A percentile compares a stretch with the other conserved stretches of the same genome.
phyloP scores from a whole-genome alignment of 768 basidiomycete species.

The Saitozyma podzolica region DNA sequence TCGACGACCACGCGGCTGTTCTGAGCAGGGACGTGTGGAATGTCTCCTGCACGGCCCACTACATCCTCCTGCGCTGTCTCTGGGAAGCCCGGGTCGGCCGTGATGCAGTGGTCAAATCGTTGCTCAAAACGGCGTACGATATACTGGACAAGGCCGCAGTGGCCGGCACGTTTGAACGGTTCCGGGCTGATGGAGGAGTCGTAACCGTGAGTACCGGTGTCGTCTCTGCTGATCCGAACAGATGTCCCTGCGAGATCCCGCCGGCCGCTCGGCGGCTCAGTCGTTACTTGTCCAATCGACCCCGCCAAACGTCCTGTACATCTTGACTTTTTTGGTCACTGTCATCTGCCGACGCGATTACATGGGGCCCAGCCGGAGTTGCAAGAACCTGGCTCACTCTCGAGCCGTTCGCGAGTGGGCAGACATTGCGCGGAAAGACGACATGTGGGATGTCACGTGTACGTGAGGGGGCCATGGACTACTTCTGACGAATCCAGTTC shows the following conservation, averaged over 20 bases:
- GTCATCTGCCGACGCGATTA: constrained; percentile 30
- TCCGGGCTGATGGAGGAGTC: constrained; percentile 23
- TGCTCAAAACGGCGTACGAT: constrained; percentile 22
- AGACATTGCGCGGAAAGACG: constrained; percentile 21
- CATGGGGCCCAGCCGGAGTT: constrained; percentile 17
- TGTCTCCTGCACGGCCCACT: constrained; percentile 15
- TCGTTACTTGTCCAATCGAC: constrained; percentile 27
- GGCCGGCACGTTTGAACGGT: constrained; percentile 7
- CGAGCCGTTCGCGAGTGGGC: constrained; percentile 18
- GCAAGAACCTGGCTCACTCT: constrained; percentile 29
- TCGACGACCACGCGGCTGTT: constrained; percentile 3
- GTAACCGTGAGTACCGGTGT: constrained; percentile 17
- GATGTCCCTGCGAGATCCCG: background rate
- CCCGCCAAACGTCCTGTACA: constrained; percentile 31
- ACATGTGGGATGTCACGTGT: constrained; percentile 35
- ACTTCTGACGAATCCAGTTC: background rate
- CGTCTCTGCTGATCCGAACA: background rate
- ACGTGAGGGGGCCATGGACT: constrained; percentile 26
- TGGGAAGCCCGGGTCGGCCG: constrained; percentile 36
- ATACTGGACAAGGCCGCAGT: constrained; percentile 27
- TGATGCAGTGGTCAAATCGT: constrained; percentile 16
- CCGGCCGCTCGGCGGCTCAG: constrained; percentile 1
- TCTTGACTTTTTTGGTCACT: constrained; percentile 33
- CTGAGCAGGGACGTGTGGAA: background rate
- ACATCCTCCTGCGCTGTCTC: constrained; percentile 22